Percentiles rank a stretch among this genome's conserved stretches.
Evolutionary conservation across 2,329 filamentous ascomycete species (phyloP).

Genomic region (Fusarium agapanthi): DNA sequence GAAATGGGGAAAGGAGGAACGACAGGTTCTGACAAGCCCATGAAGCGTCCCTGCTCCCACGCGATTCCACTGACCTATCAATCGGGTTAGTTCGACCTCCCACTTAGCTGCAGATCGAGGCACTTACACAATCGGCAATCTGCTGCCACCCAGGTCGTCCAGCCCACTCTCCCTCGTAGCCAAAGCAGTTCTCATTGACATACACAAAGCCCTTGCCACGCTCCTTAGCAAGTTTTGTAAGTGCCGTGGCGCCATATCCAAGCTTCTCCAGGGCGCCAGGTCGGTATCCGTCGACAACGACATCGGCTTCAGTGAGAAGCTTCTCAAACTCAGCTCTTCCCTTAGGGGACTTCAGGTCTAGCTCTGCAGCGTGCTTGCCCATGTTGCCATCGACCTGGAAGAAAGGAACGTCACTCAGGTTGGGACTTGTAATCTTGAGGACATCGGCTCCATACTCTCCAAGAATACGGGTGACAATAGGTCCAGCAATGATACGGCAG

Average conservation of each 20-base stretch:
- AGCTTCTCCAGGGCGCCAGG: constrained; percentile 70
- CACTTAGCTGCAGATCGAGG: not conserved
- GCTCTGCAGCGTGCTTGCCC: constrained; percentile 72
- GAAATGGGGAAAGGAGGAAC: constrained; percentile 72
- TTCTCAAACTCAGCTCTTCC: constrained; percentile 65
- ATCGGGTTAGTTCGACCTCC: not conserved
- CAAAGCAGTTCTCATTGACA: constrained; percentile 77
- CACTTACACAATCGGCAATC: constrained; percentile 69
- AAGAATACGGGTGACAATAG: constrained; percentile 74
- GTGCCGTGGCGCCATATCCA: constrained; percentile 67
- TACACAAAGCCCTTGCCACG: constrained; percentile 72
- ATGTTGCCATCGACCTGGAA: constrained; percentile 78
- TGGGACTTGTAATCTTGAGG: constrained; percentile 73
- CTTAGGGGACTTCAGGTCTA: constrained; percentile 66
- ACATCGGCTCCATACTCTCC: constrained; percentile 81
- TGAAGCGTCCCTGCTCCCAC: constrained; percentile 69
- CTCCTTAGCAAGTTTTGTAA: constrained; percentile 61
- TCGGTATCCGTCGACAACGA: constrained; percentile 74
- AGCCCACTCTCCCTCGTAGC: constrained; percentile 67
- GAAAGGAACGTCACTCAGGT: constrained; percentile 75
- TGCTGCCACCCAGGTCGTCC: constrained; percentile 75
- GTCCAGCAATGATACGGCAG: constrained; percentile 78
- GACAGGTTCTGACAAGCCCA: constrained; percentile 69
- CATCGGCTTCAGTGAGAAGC: constrained; percentile 69
- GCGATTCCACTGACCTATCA: constrained; percentile 62